phyloP scores from a whole-genome alignment of 306 rosid genomes.

The Malus sieversii region DNA sequence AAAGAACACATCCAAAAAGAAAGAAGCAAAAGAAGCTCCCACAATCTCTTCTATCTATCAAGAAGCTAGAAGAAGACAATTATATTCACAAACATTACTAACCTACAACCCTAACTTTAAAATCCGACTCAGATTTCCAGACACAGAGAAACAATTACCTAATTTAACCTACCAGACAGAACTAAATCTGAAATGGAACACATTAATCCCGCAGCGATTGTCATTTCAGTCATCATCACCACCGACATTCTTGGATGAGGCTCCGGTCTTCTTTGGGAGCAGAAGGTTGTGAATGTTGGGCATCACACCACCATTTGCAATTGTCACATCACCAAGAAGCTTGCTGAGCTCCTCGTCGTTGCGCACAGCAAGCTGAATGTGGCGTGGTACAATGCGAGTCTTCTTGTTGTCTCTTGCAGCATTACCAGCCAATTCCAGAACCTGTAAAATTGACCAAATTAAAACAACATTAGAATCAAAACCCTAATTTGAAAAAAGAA shows the following conservation, averaged over 20 bases:
- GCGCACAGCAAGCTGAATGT: constrained; percentile 71
- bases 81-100: constrained; percentile 51
- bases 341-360: constrained; percentile 88
- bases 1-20: background rate
- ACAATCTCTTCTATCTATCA: background rate
- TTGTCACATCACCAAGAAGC: constrained; percentile 82
- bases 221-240: constrained; percentile 47
- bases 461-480: background rate
- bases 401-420: constrained; percentile 94
- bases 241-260: constrained; percentile 44
- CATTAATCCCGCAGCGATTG: background rate
- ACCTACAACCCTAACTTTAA: constrained; percentile 22
- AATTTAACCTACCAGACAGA: background rate
- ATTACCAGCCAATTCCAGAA: constrained; percentile 83
- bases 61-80: constrained; percentile 15
- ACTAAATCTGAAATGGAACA: background rate
- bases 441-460: constrained; percentile 26
- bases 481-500: background rate
- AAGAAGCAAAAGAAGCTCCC: background rate
- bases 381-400: constrained; percentile 85
- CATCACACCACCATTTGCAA: constrained; percentile 92
- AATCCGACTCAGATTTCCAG: constrained; percentile 18
- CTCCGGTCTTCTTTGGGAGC: constrained; percentile 69
- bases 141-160: constrained; percentile 1
- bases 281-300: constrained; percentile 84